Base-by-base conservation (phyloP, 192 early-diverging fungal genomes). In the Linnemannia exigua region DNA sequence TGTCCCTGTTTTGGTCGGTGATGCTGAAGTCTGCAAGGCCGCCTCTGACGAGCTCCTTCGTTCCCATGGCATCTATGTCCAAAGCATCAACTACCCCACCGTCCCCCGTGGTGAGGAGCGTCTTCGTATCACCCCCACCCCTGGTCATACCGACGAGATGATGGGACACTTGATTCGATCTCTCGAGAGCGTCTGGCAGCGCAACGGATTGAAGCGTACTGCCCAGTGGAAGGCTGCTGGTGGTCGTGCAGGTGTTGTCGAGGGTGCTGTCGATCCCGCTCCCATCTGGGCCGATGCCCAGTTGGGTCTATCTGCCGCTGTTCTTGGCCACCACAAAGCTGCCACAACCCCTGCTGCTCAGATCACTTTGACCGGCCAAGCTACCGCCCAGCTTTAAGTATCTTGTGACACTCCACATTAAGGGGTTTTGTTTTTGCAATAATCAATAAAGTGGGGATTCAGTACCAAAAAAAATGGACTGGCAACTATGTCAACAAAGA, bases 51-150 rank as follows among this genome's bases (percentile, higher is more conserved):
- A 98, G 91, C 90, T 99, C 67, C 89, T 99, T 48, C 88, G 84
- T 89, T 93, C 96, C 78, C 95, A 97, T 91, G 92, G 92, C 75
- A 98, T 99, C 86, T 99, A 99, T 88, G 98, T 99, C 52, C 98
- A 99, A 91, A 93, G 92, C 87, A 99, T 99, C 93, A 99, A 99
- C 91, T 99, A 96, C 89, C 98, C 98, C 36, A 99, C 98, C 36
- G 97, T 99, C 17, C 89, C 95, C 67, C 92, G 93, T 9, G 98
- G 98, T 61, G 95, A 99, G 89, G 98, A 99, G 90, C 94, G 98
- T 68, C 94, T 99, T 75, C 94, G 98, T 46, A 98, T 99, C 90
- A 99, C 98, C 16, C 98, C 98, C 5, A 96, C 98, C 69, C 98
- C 98, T 37, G 98, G 98, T 52, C 98, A 99, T 90, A 94, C 89